Base-by-base conservation (phyloP, 306 rosid species). In the Vigna radiata region DNA sequence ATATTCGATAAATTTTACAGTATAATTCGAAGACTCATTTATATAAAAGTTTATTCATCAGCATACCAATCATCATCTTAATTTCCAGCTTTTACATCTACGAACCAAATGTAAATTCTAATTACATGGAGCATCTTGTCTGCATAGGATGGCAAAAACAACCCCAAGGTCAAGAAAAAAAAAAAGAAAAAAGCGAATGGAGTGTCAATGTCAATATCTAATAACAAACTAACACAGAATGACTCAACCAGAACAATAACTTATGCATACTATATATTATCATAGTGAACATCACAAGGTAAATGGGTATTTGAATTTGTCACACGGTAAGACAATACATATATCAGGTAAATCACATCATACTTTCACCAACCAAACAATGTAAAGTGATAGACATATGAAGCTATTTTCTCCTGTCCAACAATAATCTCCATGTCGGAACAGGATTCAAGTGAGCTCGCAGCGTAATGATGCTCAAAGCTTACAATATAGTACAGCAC, bases 401-500 rank as follows among this genome's bases (percentile, higher is more conserved):
- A 85, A 85, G 82, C 83, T 85, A 78, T 80, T 76, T 79, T 83
- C 83, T 79, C 84, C 73, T 66, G 59, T 80, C 84, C 88, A 73
- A 79, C 84, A 85, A 75, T 83, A 85, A 75, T 83, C 66, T 76
- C 71, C 50, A 70, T 64, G 54, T 44, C 72, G 12, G 81, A 79
- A 80, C 79, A 81, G 63, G 78, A 76, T 62, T 71, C 70, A 63
- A 55, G 78, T 19, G 79, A 77, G 79, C 36, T 73, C 64, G 29
- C 77, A 3, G 36, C 81, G 69, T 61, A 70, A 68, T 62, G 68
- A 78, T 48, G 73, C 56, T 79, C 29, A 71, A 75, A 81, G 84
- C 84, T 92, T 86, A 96, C 83, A 96, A 81, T 81, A 96, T 82
- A 58, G 90, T 82, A 88, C 99, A 96, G 70, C 99, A 96, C 77